Percentiles rank a stretch among this genome's conserved stretches.
Conservation (phyloP, 768 basidiomycete species). For the Suillus spraguei region DNA sequence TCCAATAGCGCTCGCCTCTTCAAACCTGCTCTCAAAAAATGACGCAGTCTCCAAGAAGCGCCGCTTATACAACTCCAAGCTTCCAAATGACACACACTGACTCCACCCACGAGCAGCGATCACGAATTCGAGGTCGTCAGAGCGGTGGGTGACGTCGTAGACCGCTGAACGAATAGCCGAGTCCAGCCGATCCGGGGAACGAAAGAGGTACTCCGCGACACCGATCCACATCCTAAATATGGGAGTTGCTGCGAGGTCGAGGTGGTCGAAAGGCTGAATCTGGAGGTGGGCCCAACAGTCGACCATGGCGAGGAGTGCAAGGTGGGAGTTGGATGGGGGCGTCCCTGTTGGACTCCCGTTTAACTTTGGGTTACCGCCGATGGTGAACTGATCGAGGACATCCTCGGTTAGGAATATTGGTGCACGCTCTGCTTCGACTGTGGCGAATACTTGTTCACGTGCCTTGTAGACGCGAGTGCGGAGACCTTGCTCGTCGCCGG, state of each 20-base stretch:
- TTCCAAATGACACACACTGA: slow-evolving; percentile 91
- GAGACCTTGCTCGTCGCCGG: slow-evolving; percentile 53
- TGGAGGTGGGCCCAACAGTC: slow-evolving; percentile 92
- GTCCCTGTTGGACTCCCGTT: slow-evolving; percentile 11
- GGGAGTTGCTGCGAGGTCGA: slow-evolving; percentile 92
- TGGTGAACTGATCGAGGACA: slow-evolving; percentile 86
- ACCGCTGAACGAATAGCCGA: slow-evolving; percentile 75
- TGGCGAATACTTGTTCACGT: slow-evolving; percentile 75
- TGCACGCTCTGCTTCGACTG: slow-evolving; percentile 34
- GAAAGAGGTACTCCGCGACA: slow-evolving; percentile 94
- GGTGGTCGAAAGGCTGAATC: slow-evolving; percentile 89
- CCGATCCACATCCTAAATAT: slow-evolving; percentile 97
- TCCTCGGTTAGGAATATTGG: slow-evolving; percentile 86
- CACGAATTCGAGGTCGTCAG: slow-evolving; percentile 93
- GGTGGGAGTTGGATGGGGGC: slow-evolving; percentile 76
- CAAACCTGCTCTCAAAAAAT: slow-evolving; percentile 89
- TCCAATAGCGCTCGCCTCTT: slow-evolving; percentile 80
- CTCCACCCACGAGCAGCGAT: slow-evolving; percentile 95
- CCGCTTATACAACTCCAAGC: slow-evolving; percentile 83
- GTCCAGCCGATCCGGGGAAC: slow-evolving; percentile 61
- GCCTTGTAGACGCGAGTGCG: slow-evolving; percentile 74
- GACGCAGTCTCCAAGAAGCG: slow-evolving; percentile 77
- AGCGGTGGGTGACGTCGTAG: slow-evolving; percentile 75
- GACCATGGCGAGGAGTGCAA: slow-evolving; percentile 95
- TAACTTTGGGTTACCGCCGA: slow-evolving; percentile 48